Base-by-base conservation (phyloP, 2,329 filamentous ascomycete species). In the Graphilbum ipis-grandicollis region DNA sequence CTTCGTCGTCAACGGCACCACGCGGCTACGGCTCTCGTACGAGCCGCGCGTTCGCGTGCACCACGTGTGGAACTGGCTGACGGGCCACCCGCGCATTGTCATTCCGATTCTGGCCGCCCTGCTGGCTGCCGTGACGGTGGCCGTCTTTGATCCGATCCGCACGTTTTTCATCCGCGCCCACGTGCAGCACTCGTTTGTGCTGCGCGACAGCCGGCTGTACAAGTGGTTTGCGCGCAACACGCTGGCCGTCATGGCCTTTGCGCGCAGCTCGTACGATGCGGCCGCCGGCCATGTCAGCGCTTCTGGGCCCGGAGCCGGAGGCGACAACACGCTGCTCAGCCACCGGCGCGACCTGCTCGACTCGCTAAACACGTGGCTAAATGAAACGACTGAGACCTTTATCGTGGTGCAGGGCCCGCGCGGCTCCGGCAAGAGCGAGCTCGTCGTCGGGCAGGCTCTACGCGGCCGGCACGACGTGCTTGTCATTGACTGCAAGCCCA, bases 361-460 rank as follows among this genome's bases (percentile, higher is more conserved):
- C 18, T 75, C 86, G 50, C 69, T 98, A 12, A 75, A 78, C 45
- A 77, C 73, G 13, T 93, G 85, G 84, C 60, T 96, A 8, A 75
- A 84, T 50, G 88, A 94, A 48, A 86, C 80, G 5, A 74, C 79
- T 0, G 84, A 90, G 42, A 96, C 86, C 0, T 94, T 94, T 52
- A 85, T 93, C 44, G 82, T 96, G 9, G 73, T 98, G 1, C 86
- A 93, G 50, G 90, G 90, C 0, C 86, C 90, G 5, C 74, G 85
- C 36, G 90, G 88, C 7, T 92, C 84, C 0, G 90, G 86, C 2
- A 94, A 94, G 57, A 77, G 73, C 43, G 86, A 94, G 47, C 67
- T 96, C 12, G 76, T 96, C 2, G 54, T 93, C 41, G 80, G 93
- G 31, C 81, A 93, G 54, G 80, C 83, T 0, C 63, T 96, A 14